Base-by-base conservation (phyloP, 2,329 filamentous ascomycete genomes). In the Aspergillus sp. region DNA sequence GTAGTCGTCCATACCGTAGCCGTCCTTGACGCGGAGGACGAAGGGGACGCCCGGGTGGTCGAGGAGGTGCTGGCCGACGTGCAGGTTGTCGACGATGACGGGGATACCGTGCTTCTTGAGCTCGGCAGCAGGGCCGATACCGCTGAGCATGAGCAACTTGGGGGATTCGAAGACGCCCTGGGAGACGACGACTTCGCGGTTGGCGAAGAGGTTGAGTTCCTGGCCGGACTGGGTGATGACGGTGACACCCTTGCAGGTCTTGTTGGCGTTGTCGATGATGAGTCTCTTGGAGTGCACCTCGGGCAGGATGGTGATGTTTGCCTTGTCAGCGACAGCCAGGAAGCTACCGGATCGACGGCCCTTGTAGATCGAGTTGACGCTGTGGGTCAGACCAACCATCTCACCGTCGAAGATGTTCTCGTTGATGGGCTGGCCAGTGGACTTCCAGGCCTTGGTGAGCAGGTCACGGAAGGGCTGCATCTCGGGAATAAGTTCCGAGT, bases 401-500 rank as follows among this genome's bases (percentile, higher is more conserved):
- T 76, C 73, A 12, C 84, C 84, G 54, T 81, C 77, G 63, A 82
- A 85, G 41, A 87, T 80, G 52, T 87, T 79, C 12, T 85, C 80
- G 0, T 76, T 81, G 3, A 85, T 53, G 0, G 69, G 65, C 52
- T 83, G 72, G 14, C 83, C 84, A 54, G 78, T 82, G 39, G 77
- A 81, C 2, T 76, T 70, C 84, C 83, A 87, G 0, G 83, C 84
- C 45, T 78, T 70, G 9, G 73, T 78, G 6, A 52, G 84, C 59
- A 11, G 65, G 7, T 75, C 70, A 11, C 73, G 71, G 62, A 87
- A 87, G 0, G 74, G 76, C 23, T 77, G 63, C 55, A 83, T 73
- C 65, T 86, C 84, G 0, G 79, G 77, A 2, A 87, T 64, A 0
- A 86, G 74, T 15, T 84, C 79, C 0, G 84, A 75, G 61, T 86